Base-by-base conservation (phyloP, 2,329 filamentous ascomycete species). In the Talaromyces marneffei region DNA sequence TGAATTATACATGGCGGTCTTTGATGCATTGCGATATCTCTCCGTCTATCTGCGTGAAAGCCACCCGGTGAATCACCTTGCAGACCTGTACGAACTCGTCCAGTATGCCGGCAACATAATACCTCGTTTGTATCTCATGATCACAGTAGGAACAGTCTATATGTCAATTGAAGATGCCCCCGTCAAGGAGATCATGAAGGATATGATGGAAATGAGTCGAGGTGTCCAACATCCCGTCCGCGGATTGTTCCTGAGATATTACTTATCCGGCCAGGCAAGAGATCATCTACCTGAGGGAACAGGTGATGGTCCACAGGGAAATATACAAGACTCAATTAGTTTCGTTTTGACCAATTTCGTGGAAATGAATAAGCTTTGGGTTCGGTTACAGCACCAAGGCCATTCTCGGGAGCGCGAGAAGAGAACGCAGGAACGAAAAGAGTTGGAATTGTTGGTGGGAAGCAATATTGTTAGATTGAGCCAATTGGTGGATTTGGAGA, bases 131-230 rank as follows among this genome's bases (percentile, higher is more conserved):
- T 99, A 99, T 75, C 87, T 99, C 63, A 99, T 99, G 95, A 94
- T 99, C 71, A 99, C 95, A 0, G 95, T 99, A 40, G 94, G 94
- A 62, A 99, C 94, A 2, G 95, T 96, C 54, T 99, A 99, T 81
- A 99, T 99, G 94, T 88, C 91, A 27, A 95, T 99, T 72, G 90
- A 94, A 71, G 94, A 97, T 82, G 94, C 95, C 62, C 94, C 94
- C 0, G 94, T 99, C 68, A 99, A 99, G 79, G 94, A 99, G 80
- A 91, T 99, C 65, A 99, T 99, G 94, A 99, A 99, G 79, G 94
- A 99, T 76, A 99, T 99, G 94, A 99, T 99, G 94, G 94, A 99
- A 77, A 99, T 99, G 94, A 97, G 92, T 77, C 86, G 94, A 65
- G 94, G 94, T 61, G 92, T 99, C 23, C 94, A 99, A 72, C 94